Percentiles rank a stretch among this genome's conserved stretches.
phyloP scores from a whole-genome alignment of 192 early-diverging fungal species.

The Mortierella alpina region DNA sequence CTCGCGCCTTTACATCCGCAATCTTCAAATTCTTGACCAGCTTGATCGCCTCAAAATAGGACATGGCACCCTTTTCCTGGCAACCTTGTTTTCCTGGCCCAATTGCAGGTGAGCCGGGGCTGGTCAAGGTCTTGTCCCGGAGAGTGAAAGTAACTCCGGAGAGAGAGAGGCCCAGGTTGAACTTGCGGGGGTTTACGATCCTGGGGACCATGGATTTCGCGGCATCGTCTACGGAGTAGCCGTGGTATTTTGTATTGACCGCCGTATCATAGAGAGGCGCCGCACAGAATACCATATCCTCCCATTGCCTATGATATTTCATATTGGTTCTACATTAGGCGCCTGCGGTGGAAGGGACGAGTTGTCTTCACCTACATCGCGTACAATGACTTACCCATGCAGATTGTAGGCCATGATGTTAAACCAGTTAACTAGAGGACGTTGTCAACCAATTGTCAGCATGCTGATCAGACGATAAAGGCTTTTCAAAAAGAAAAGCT shows the following conservation, averaged over 20 bases:
- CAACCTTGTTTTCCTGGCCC: constrained; percentile 47
- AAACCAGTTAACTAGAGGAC: constrained; percentile 41
- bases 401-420: constrained; percentile 56
- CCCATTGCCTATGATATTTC: constrained; percentile 31
- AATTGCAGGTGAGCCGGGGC: constrained; percentile 34
- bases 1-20: constrained; percentile 16
- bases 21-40: constrained; percentile 23
- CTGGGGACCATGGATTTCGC: constrained; percentile 44
- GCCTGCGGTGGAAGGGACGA: neutral
- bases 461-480: too few relatives aligned
- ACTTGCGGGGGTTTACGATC: constrained; percentile 36
- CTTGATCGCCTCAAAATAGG: constrained; percentile 36
- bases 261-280: constrained; percentile 44
- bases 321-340: too few relatives aligned
- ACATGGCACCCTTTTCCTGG: constrained; percentile 53
- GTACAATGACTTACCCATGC: constrained; percentile 28
- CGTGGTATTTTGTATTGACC: constrained; percentile 29
- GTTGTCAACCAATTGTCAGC: too few relatives aligned
- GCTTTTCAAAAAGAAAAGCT: neutral
- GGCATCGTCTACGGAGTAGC: constrained; percentile 47
- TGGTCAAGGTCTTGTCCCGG: constrained; percentile 35
- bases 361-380: neutral
- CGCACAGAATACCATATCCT: constrained; percentile 48
- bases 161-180: constrained; percentile 46
- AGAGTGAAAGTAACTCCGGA: constrained; percentile 51